Percentiles rank a stretch among this genome's conserved stretches.
These are phyloP conservation scores for Datisca glomerata DNA, from an alignment of 306 rosid genomes.

Conservation along the genomic window DNA sequence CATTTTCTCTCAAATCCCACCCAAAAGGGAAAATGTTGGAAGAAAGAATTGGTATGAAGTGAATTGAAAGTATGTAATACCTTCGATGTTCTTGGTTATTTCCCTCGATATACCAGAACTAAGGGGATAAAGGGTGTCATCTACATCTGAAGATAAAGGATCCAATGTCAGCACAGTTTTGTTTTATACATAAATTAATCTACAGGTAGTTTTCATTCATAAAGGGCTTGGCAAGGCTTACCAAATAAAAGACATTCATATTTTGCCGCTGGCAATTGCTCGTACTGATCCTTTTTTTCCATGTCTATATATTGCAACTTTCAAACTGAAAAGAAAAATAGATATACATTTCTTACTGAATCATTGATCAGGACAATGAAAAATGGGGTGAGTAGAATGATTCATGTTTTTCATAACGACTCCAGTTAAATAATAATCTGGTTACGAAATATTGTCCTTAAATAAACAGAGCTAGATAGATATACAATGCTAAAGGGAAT, in stretches of 20 bases:
- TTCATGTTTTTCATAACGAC: too few species aligned
- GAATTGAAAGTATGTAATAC: constrained; percentile 17
- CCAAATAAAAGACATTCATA: constrained; percentile 78
- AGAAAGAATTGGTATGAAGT: neutral
- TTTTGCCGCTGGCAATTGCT: constrained; percentile 33
- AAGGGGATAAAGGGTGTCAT: constrained; percentile 85
- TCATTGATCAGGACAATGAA: too few species aligned
- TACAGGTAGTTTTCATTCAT: neutral
- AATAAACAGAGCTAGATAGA: too few species aligned
- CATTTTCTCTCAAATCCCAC: too few species aligned
- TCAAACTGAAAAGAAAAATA: too few species aligned
- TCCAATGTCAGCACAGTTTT: neutral
- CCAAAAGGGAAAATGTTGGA: too few species aligned
- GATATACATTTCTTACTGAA: too few species aligned
- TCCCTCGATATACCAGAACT: constrained; percentile 53
- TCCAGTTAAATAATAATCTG: too few species aligned
- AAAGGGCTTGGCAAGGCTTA: constrained; percentile 19
- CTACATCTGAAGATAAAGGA: constrained; percentile 50
- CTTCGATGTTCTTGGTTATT: constrained; percentile 52
- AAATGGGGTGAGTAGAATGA: too few species aligned
- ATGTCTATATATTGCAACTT: too few species aligned
- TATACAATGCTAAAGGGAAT: too few species aligned
- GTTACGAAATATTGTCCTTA: too few species aligned
- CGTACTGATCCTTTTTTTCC: constrained; percentile 42
- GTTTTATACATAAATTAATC: neutral